Base-by-base conservation (phyloP, 441 rosid genomes). In the Flueggea neowawraea region DNA sequence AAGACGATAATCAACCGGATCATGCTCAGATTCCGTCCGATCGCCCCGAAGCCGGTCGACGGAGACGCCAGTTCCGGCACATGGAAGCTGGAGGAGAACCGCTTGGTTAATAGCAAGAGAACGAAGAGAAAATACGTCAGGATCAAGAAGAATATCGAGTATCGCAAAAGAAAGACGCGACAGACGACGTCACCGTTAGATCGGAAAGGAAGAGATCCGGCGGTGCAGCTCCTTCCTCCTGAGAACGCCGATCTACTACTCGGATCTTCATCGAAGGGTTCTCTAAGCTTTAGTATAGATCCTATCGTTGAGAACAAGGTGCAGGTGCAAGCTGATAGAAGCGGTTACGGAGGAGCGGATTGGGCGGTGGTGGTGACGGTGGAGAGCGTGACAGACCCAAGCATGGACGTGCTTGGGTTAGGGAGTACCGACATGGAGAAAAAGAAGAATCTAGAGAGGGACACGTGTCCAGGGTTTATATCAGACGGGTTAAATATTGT, bases 1-100 rank as follows among this genome's bases (percentile, higher is more conserved):
- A 78, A 72, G 68, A 71, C 94, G 3, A 75, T 82, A 65, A 80
- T 83, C 16, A 80, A 87, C 62, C 78, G 82, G 50, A 81, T 91
- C 57, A 89, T 87, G 96, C 80, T 80, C 31, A 77, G 78, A 31
- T 89, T 79, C 76, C 80, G 98, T 61, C 98, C 96, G 52, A 89
- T 91, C 12, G 96, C 96, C 6, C 98, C 98, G 4, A 91, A 84
- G 55, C 96, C 96, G 39, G 5, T 92, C 95, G 6, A 53, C 73
- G 39, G 39, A 4, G 32, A 61, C 52, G 67, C 67, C 3, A 70
- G 67, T 1, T 50, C 82, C 2, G 71, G 69, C 56, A 74, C 76
- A 5, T 78, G 72, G 3, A 67, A 64, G 76, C 85, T 31, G 70
- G 84, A 64, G 81, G 90, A 1, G 87, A 76, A 72, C 73, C 78